These are phyloP conservation scores for Hondaea fermentalgiana DNA, from an alignment of 108 stramenopile species.

Conservation along the genomic window DNA sequence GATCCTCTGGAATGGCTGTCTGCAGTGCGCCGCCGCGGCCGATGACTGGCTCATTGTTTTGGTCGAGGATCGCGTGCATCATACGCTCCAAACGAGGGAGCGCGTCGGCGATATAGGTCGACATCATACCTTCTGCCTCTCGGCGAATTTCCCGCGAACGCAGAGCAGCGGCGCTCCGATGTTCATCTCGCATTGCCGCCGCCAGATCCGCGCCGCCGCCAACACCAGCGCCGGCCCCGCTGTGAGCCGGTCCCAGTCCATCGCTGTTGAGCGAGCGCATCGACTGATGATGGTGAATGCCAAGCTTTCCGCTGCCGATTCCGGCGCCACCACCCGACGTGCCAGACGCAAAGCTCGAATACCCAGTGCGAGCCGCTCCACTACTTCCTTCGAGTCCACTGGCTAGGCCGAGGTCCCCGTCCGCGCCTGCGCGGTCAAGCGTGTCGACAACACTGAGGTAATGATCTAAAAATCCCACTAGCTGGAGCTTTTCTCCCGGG, in stretches of 20 bases:
- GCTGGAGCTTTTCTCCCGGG: not conserved
- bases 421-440: not conserved
- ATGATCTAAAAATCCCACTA: not conserved
- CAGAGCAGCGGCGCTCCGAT: not conserved
- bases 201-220: not conserved
- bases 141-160: not conserved
- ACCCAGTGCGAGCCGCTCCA: not conserved
- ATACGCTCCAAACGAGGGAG: not conserved
- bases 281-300: not conserved
- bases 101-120: not conserved
- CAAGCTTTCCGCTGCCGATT: not conserved
- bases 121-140: not conserved
- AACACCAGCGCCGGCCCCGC: no score
- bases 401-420: no score
- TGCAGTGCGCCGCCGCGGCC: not conserved
- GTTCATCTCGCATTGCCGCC: not conserved
- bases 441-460: not conserved
- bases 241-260: no score
- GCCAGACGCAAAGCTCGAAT: not conserved
- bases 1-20: not conserved
- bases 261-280: not conserved
- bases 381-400: no score
- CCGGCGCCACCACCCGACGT: not conserved
- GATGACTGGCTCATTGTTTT: not conserved
- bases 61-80: not conserved